Conservation (phyloP, 495 filamentous ascomycete genomes). For the Aspergillus sclerotioniger region DNA sequence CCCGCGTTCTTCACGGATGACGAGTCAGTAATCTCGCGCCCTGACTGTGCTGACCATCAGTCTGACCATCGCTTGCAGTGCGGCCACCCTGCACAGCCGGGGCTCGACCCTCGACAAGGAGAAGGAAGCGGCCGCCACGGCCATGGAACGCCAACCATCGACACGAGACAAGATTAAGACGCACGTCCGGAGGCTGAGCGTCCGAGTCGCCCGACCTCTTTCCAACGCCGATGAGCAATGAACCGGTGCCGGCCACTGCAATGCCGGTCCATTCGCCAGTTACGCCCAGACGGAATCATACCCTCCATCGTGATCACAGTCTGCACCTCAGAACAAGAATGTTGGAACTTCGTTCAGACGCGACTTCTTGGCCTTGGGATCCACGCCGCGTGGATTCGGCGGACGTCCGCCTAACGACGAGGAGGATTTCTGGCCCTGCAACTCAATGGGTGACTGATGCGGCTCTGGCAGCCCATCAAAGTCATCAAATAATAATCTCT, state of each 20-base stretch:
- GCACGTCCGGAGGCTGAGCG: constrained; percentile 36
- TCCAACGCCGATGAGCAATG: constrained; percentile 19
- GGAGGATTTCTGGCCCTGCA: constrained; percentile 12
- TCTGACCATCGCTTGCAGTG: constrained; percentile 39
- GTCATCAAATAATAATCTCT: constrained; percentile 42
- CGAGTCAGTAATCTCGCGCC: constrained; percentile 39
- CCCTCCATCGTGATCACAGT: neutral
- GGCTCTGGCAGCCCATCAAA: constrained; percentile 42
- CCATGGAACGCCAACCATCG: constrained; percentile 28
- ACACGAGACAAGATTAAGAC: constrained; percentile 32
- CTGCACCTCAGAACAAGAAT: constrained; percentile 40
- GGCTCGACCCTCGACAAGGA: constrained; percentile 24
- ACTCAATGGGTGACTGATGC: constrained; percentile 21
- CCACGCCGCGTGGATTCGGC: constrained; percentile 15
- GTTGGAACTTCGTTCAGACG: constrained; percentile 47
- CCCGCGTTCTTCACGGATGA: constrained; percentile 42
- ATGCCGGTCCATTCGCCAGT: neutral
- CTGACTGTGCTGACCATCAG: constrained; percentile 13
- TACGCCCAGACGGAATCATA: neutral
- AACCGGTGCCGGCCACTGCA: constrained; percentile 2
- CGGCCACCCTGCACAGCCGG: constrained; percentile 39
- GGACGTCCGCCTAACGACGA: constrained; percentile 15
- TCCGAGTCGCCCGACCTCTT: constrained; percentile 22
- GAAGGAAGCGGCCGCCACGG: constrained; percentile 31
- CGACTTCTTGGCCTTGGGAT: constrained; percentile 28